Base-by-base conservation (phyloP, 176 grass and related monocot genomes). In the Coix lacrymajobi region DNA sequence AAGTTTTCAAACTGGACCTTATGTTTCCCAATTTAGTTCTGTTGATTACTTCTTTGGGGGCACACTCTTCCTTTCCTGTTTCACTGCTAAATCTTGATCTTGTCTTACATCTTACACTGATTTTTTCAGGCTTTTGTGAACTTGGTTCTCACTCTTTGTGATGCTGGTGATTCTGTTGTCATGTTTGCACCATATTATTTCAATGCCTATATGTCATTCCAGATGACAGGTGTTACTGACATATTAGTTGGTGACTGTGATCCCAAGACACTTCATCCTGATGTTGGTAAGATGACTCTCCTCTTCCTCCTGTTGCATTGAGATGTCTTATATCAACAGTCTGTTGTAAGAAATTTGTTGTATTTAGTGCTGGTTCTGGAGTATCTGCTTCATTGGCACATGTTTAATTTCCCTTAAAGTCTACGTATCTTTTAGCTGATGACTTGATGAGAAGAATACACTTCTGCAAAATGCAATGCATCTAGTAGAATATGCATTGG, bases 121-220 rank as follows among this genome's bases (percentile, higher is more conserved):
- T 56, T 68, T 86, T 76, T 69, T 48, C 87, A 96, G 97, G 93
- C 91, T 26, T 99, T 99, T 90, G 97, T 99, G 79, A 99, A 99
- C 72, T 29, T 99, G 34, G 93, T 99, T 62, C 93, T 96, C 77
- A 89, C 89, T 48, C 85, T 99, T 15, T 99, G 97, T 75, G 97
- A 96, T 82, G 91, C 93, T 75, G 97, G 97, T 41, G 97, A 99
- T 83, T 90, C 97, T 2, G 97, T 99, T 77, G 91, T 99, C 66
- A 96, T 99, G 97, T 99, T 96, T 81, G 87, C 87, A 76, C 97
- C 97, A 58, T 99, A 99, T 69, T 99, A 99, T 71, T 99, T 99
- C 85, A 99, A 99, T 62, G 74, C 93, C 26, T 96, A 94, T 80
- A 96, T 96, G 97, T 96, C 97, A 90, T 99, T 99, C 82, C 93